A percentile compares a stretch with the other conserved stretches of the same genome.
phyloP scores from a whole-genome alignment of 495 filamentous ascomycete genomes.

The Rhypophila decipiens region DNA sequence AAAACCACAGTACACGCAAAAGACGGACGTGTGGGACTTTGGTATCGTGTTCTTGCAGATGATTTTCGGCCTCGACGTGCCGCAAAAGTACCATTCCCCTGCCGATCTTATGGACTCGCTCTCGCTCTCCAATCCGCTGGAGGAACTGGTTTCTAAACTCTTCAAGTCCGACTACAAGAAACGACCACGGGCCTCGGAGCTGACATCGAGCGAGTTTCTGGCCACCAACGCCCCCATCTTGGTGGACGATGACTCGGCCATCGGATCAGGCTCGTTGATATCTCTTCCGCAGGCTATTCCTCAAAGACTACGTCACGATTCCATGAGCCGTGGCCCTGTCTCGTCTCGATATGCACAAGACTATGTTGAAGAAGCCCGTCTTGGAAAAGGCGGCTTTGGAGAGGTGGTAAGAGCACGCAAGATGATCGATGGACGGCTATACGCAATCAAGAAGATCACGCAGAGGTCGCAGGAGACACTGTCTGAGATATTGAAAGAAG shows the following conservation, averaged over 20 bases:
- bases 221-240: slow-evolving; percentile 53
- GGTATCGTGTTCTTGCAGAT: slow-evolving; percentile 88
- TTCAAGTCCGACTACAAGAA: slow-evolving; percentile 80
- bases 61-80: slow-evolving; percentile 77
- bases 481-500: slow-evolving; percentile 84
- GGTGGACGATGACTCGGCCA: slow-evolving; percentile 30
- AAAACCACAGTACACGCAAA: slow-evolving; percentile 57
- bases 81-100: slow-evolving; percentile 73
- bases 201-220: slow-evolving; percentile 83
- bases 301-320: slow-evolving; percentile 42
- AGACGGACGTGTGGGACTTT: slow-evolving; percentile 92
- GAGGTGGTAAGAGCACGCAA: slow-evolving; percentile 96
- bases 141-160: slow-evolving; percentile 72
- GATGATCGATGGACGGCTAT: slow-evolving; percentile 84
- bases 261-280: slow-evolving; percentile 29
- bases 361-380: slow-evolving; percentile 78
- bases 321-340: slow-evolving; percentile 33
- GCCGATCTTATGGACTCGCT: slow-evolving; percentile 56
- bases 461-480: slow-evolving; percentile 72
- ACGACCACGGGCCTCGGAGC: slow-evolving; percentile 80
- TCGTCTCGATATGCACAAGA: slow-evolving; percentile 77
- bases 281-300: slow-evolving; percentile 33
- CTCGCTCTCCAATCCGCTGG: slow-evolving; percentile 61
- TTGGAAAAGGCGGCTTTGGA: slow-evolving; percentile 93
- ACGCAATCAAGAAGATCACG: slow-evolving; percentile 94